Base-by-base conservation (phyloP, 768 basidiomycete species). In the Goffeauzyma gilvescens region DNA sequence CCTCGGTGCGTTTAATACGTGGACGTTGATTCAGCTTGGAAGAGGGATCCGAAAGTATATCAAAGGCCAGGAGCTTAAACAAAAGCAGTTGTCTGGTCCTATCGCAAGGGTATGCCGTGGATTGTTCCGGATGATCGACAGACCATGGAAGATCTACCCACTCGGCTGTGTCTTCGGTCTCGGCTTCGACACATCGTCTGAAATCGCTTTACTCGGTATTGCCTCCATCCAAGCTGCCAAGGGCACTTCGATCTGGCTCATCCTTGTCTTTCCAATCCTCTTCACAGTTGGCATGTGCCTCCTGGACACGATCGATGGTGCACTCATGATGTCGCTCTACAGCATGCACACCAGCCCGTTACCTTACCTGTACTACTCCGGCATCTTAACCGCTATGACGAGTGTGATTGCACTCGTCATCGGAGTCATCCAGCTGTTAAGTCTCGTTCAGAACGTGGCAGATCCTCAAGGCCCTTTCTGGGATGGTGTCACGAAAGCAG, bases 181-280 rank as follows among this genome's bases (percentile, higher is more conserved):
- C 18, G 44, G 44, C 12, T 45, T 45, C 44, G 44, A 45, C 38
- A 45, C 44, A n/a, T 45, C 44, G 5, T 45, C 44, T 13, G 44
- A 45, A 23, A 45, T 45, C 38, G 44, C 44, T 9, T 24, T 45
- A 9, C 44, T 45, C 30, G 44, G 44, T 33, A 37, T 45, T 10
- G 17, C 44, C 27, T 45, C 44, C 2, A 27, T 45, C 5, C 44
- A 45, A 33, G 44, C 44, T n/a, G 25, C 30, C 6, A 28, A 40
- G 23, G 44, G 44, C 13, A 45, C 44, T 5, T 45, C 44, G 2
- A 45, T 45, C 44, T 45, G 44, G 44, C 34, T 45, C n/a, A 45
- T 45, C 38, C 31, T 45, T 23, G 23, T 37, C 12, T 40, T 40
- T 20, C 38, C 44, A 17, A 15, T 45, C 7, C 31, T 45, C 7